Evolutionary conservation across 164 flowering plant genomes (phyloP).

Genomic region (Liriodendron chinense): DNA sequence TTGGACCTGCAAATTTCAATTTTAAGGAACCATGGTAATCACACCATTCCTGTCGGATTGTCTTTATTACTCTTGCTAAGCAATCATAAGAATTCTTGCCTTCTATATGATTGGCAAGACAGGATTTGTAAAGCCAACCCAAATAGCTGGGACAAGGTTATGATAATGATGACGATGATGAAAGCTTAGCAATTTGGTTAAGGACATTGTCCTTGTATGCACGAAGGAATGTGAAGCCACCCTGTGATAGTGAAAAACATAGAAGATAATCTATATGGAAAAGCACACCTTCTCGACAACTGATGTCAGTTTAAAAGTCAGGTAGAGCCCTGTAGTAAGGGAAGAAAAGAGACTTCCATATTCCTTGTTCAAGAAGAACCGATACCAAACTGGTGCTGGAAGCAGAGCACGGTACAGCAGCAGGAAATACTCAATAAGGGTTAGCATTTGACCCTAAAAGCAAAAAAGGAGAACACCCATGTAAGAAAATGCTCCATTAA

Average conservation of each 20-base stretch:
- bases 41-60: not conserved
- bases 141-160: not conserved
- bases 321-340: conserved; percentile 89
- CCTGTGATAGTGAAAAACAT: not conserved
- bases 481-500: not conserved
- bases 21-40: not conserved
- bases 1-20: conserved; percentile 57
- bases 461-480: not conserved
- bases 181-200: too few species aligned
- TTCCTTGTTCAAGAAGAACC: conserved; percentile 97
- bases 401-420: conserved; percentile 88
- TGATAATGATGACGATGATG: too few species aligned
- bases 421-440: conserved; percentile 86
- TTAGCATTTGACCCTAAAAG: conserved; percentile 91
- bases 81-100: not conserved
- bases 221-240: not conserved
- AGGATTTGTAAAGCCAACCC: not conserved
- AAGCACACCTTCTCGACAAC: conserved; percentile 87
- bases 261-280: too few species aligned
- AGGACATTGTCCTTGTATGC: not conserved
- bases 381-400: conserved; percentile 98
- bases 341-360: conserved; percentile 99
- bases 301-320: conserved; percentile 96
- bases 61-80: not conserved
- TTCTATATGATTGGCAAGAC: not conserved